Conservation (phyloP, 176 grass and related monocot species). For the sorghum (Sorghum bicolor) region Sorghum_bicolor_NCBIv3 NC_012879.2:59084501-59085000, state of each 20-base stretch:
- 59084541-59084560: too few species aligned
- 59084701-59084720: neutral
- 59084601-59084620: neutral
- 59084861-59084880: too few species aligned
- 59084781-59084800: neutral
- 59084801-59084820: too few species aligned
- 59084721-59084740: neutral
- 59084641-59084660: neutral
- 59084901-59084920: too few species aligned
- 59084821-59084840: neutral
- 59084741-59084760: neutral
- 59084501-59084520: too few species aligned
- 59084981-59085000: neutral
- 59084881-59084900: too few species aligned
- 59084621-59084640: neutral
- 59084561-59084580: too few species aligned
- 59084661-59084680: neutral
- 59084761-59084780: neutral
- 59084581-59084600: too few species aligned
- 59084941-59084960: neutral
- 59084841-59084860: neutral
- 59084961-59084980: too few species aligned
- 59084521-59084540: too few species aligned
- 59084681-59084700: neutral
- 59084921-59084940: neutral